Evolutionary conservation across 1,284 basidiomycete genomes (phyloP).

Genomic region (Ceraceosorus guamensis): DNA sequence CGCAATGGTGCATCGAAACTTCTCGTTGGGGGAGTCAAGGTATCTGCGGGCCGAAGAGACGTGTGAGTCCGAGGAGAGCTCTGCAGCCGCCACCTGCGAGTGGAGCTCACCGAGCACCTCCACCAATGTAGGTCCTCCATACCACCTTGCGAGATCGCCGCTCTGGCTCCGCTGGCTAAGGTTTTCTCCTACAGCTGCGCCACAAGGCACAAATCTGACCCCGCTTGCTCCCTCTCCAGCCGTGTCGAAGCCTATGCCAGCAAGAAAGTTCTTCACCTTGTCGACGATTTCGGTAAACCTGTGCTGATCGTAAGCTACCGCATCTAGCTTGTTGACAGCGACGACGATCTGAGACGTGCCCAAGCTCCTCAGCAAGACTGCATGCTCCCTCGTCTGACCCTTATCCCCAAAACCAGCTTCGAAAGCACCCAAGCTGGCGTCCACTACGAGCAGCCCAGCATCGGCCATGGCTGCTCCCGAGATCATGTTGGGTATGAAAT

Average conservation of each 20-base stretch:
- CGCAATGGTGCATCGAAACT: constrained; percentile 71
- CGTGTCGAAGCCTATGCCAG: constrained; percentile 72
- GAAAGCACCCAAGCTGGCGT: constrained; percentile 82
- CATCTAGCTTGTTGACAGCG: constrained; percentile 88
- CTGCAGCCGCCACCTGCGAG: neutral
- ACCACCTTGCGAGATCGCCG: constrained; percentile 64
- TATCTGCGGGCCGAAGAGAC: constrained; percentile 54
- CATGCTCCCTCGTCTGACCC: constrained; percentile 94
- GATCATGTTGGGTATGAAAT: constrained; percentile 99
- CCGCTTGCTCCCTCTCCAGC: constrained; percentile 53
- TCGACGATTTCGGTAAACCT: constrained; percentile 79
- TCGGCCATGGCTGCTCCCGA: constrained; percentile 95
- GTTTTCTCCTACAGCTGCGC: constrained; percentile 83
- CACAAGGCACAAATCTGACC: constrained; percentile 78
- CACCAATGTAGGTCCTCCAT: constrained; percentile 74
- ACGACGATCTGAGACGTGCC: constrained; percentile 91
- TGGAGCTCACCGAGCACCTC: constrained; percentile 58
- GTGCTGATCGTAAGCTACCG: constrained; percentile 60
- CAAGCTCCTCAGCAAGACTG: constrained; percentile 81
- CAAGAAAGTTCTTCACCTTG: constrained; percentile 70
- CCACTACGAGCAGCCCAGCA: constrained; percentile 88
- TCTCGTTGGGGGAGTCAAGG: constrained; percentile 65
- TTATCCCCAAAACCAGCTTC: constrained; percentile 89
- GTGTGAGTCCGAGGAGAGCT: too few species aligned
- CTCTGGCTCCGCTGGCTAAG: constrained; percentile 58